Conservation (phyloP, 306 rosid genomes). For the Glycine tomentella region DNA sequence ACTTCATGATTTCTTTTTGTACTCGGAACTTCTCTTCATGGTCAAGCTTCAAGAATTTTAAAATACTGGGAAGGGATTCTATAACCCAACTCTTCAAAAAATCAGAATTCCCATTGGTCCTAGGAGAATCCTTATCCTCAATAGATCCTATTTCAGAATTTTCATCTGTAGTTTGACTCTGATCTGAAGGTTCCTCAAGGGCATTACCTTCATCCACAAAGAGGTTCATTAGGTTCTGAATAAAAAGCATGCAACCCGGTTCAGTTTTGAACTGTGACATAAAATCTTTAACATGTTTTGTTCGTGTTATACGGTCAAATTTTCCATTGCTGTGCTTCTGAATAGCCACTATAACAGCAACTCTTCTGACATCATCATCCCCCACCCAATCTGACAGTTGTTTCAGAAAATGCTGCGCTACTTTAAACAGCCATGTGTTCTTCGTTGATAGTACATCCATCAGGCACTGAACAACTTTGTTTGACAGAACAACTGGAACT, state of each 20-base stretch:
- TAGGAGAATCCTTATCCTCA: conserved; percentile 80
- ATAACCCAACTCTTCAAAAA: conserved; percentile 88
- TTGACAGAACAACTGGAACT: conserved; percentile 69
- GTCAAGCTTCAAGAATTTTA: conserved; percentile 77
- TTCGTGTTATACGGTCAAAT: conserved; percentile 73
- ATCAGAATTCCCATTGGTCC: conserved; percentile 73
- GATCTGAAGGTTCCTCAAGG: conserved; percentile 95
- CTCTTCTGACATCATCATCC: conserved; percentile 82
- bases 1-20: conserved; percentile 85
- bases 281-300: conserved; percentile 77
- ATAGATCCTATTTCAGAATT: conserved; percentile 87
- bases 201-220: conserved; percentile 86
- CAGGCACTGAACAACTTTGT: conserved; percentile 90
- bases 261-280: conserved; percentile 84
- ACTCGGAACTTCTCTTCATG: conserved; percentile 71
- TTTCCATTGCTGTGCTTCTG: conserved; percentile 95
- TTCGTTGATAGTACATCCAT: conserved; percentile 80
- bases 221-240: conserved; percentile 78
- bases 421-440: conserved; percentile 87
- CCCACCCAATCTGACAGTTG: conserved; percentile 78
- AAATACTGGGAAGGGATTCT: conserved; percentile 81
- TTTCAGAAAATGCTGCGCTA: conserved; percentile 76
- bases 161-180: conserved; percentile 97
- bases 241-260: conserved; percentile 86
- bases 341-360: conserved; percentile 82